These are phyloP conservation scores for Jackrogersella minutella DNA, from an alignment of 495 filamentous ascomycete genomes.

Conservation along the genomic window DNA sequence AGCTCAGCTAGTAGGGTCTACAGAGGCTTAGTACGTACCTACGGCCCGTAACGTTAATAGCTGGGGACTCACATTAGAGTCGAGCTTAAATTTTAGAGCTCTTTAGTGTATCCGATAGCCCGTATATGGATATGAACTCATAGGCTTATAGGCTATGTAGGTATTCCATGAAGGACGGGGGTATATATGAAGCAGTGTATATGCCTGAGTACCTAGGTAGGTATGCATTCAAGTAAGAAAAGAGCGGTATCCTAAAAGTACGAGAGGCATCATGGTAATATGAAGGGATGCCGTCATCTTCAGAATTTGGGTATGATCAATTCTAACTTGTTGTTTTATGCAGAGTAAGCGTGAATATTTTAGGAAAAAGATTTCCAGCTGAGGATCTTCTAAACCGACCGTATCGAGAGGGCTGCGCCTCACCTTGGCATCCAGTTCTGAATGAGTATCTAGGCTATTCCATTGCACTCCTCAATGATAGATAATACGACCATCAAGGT, in stretches of 20 bases:
- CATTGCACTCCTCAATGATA: not conserved
- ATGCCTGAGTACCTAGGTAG: no score
- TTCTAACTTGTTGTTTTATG: not conserved
- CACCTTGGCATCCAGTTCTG: not conserved
- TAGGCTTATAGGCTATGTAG: no score
- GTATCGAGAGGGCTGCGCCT: not conserved
- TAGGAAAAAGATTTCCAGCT: not conserved
- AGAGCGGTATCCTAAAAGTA: not conserved
- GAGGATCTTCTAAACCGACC: slow-evolving; percentile 1
- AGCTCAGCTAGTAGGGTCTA: not conserved
- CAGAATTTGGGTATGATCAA: not conserved
- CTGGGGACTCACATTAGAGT: no score
- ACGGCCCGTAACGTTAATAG: no score
- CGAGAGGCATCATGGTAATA: not conserved
- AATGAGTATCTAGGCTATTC: not conserved
- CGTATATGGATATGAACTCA: no score
- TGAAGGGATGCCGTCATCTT: slow-evolving; percentile 3
- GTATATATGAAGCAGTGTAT: no score
- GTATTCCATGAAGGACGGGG: no score
- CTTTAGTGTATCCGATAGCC: no score
- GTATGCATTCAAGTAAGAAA: no score
- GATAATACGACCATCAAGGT: not conserved
- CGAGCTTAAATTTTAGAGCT: no score
- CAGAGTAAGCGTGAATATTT: not conserved
- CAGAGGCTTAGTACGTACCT: not conserved